These are phyloP conservation scores for Gynochthodes officinalis DNA, from an alignment of 257 asterid genomes.

Conservation along the genomic window DNA sequence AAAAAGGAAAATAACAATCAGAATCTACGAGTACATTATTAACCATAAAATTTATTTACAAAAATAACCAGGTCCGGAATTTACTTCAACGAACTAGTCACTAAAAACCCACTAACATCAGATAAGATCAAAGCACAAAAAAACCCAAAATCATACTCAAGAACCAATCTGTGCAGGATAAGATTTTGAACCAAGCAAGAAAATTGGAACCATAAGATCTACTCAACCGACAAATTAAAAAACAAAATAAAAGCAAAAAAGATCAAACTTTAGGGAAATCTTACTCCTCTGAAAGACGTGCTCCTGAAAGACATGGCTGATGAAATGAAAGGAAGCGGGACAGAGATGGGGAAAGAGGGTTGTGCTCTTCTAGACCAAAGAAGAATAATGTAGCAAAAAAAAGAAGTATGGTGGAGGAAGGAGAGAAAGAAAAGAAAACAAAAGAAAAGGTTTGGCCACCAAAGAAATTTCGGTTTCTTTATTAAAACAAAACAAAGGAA, in stretches of 20 bases:
- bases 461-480: not conserved
- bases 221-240: not conserved
- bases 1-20: not conserved
- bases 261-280: not conserved
- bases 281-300: constrained; percentile 24
- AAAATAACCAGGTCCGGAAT: no score
- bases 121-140: not conserved
- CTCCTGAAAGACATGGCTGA: constrained; percentile 19
- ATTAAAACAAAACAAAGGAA: not conserved
- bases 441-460: not conserved
- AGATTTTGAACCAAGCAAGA: not conserved
- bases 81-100: not conserved
- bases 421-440: not conserved
- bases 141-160: not conserved
- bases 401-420: not conserved
- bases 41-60: not conserved
- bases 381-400: constrained; percentile 2
- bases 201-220: constrained; percentile 2
- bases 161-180: not conserved
- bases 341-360: not conserved
- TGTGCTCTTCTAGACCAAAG: not conserved
- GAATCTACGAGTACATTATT: not conserved
- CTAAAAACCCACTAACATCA: not conserved
- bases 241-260: not conserved
- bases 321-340: not conserved